Conservation (phyloP, 192 early-diverging fungal genomes). For the Phlyctochytrium arcticum region DNA sequence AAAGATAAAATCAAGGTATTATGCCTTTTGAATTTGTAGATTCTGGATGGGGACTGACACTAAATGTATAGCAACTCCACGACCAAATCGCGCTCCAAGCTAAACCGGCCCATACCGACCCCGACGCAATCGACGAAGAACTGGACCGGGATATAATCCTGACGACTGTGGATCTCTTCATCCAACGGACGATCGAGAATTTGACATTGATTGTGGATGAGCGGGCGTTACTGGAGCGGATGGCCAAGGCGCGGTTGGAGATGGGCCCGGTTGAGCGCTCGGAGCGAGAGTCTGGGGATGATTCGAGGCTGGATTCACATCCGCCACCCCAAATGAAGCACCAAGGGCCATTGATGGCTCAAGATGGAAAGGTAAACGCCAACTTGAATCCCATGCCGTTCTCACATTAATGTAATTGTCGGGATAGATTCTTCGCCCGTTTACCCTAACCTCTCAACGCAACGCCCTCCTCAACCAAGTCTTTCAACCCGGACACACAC, state of each 20-base stretch:
- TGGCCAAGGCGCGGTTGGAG: slow-evolving; percentile 39
- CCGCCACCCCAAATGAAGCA: background rate
- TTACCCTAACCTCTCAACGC: slow-evolving; percentile 73
- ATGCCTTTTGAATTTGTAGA: background rate
- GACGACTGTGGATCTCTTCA: slow-evolving; percentile 67
- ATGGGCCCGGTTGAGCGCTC: background rate
- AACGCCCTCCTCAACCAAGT: slow-evolving; percentile 73
- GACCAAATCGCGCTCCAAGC: slow-evolving; percentile 4
- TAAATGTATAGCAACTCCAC: slow-evolving; percentile 5
- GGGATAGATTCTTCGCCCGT: slow-evolving; percentile 66
- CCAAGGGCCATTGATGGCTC: slow-evolving; percentile 17
- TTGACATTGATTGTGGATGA: slow-evolving; percentile 72
- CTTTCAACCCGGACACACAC: slow-evolving; percentile 75
- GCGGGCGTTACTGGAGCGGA: slow-evolving; percentile 69
- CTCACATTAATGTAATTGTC: background rate
- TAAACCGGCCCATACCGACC: slow-evolving; percentile 12
- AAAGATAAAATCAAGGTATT: slow-evolving; percentile 49
- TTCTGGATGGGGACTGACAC: background rate
- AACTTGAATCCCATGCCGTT: background rate
- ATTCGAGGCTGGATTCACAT: background rate
- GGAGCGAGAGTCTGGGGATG: slow-evolving; percentile 23
- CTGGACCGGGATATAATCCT: slow-evolving; percentile 69
- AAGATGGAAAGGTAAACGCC: slow-evolving; percentile 3
- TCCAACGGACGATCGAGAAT: slow-evolving; percentile 68
- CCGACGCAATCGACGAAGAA: slow-evolving; percentile 54